Evolutionary conservation across 495 filamentous ascomycete species (phyloP), one percentile per base, ranked within the genome.

Genomic region (Pyrenopolyporus hunteri): DNA sequence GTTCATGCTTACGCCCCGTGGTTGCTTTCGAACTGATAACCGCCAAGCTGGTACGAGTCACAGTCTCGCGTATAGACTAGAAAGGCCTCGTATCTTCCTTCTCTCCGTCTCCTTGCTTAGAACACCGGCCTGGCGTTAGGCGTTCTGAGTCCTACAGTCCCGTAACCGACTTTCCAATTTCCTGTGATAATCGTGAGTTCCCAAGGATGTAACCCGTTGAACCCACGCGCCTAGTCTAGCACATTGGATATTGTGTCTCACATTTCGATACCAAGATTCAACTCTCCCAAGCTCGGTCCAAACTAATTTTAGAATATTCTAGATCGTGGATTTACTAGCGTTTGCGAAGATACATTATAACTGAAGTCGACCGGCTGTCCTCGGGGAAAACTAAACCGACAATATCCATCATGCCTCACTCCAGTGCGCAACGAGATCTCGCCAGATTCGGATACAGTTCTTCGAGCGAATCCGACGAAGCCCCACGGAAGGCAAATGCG

Each of bases 381-480:
- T 19, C 43, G 28, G 43, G 37, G 10, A 4, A 45, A 43, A 39
- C 6, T 23, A 35, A 48, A 10, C 16, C 2, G 16, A 45, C 44
- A 39, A 9, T 37, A 3, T 13, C 10, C 51, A 46, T n/a, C 28
- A 63, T 63, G 63, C 31, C 63, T 55, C 25, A n/a, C 11, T 5
- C 40, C 9, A 17, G 51, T 5, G 26, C 14, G 9, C 45, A 42
- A n/a, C 49, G 26, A 23, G 66, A 66, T 36, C 59, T 67, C 31
- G 22, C 49, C 31, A 63, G 63, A 64, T 74, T 71, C 43, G 71
- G 71, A 10, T 74, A 74, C 33, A 74, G 71, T 44, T 74, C 71
- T 50, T 72, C 71, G 33, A 70, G 66, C 40, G 71, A 74, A 40
- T 74, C 71, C 35, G 71, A 74, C 53, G 71, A 74, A 36, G 47